phyloP scores from a whole-genome alignment of 2,329 filamentous ascomycete species.

The Pseudocercospora fuligena region DNA sequence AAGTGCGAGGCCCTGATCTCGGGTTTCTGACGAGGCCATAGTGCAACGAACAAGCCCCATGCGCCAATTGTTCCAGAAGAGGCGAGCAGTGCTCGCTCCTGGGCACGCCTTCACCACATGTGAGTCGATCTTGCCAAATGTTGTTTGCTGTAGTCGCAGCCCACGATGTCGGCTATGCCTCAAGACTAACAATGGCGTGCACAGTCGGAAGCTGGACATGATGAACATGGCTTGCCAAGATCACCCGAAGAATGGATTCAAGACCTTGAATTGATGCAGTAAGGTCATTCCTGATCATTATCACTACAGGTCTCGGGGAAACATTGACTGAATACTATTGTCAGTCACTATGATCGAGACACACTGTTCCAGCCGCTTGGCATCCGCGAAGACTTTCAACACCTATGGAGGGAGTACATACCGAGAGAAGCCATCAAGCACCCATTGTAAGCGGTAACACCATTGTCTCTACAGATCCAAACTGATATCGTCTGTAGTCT shows the following conservation, averaged over 20 bases:
- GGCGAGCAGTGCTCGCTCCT: conserved; percentile 32
- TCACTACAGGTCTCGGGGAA: neutral
- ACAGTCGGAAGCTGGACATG: neutral
- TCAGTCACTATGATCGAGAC: conserved; percentile 26
- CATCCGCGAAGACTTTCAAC: conserved; percentile 20
- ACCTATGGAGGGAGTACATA: conserved; percentile 31
- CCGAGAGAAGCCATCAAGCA: conserved; percentile 32
- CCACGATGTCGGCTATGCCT: neutral
- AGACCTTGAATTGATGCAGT: conserved; percentile 37
- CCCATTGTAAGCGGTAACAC: conserved; percentile 18
- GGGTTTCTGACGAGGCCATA: conserved; percentile 1
- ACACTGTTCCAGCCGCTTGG: conserved; percentile 21
- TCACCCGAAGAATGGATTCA: conserved; percentile 33
- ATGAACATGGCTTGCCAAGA: neutral
- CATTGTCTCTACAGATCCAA: neutral
- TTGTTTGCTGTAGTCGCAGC: neutral
- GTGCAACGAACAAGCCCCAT: conserved; percentile 36
- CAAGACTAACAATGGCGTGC: neutral
- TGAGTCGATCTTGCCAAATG: conserved; percentile 1
- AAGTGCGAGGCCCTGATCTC: neutral
- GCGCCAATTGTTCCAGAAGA: conserved; percentile 31
- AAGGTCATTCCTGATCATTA: neutral
- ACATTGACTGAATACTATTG: too few species aligned
- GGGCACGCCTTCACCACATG: neutral
- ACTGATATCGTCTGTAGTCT: conserved; percentile 13